Base-by-base conservation (phyloP, 768 basidiomycete genomes). In the Pisolithus tinctorius region DNA sequence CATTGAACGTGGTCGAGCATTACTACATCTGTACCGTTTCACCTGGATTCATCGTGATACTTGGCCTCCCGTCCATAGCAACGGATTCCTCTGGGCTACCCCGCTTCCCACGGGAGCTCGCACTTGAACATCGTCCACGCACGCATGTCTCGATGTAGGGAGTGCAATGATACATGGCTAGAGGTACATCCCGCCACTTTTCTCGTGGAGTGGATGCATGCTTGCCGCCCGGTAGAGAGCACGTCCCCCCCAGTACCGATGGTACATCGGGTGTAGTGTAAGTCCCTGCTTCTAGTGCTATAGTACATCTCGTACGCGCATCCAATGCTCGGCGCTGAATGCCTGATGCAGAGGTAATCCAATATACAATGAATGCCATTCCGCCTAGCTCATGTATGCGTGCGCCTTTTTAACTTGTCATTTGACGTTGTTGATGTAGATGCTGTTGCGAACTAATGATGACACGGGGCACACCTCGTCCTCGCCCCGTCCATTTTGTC, bases 321-420 rank as follows among this genome's bases (percentile, higher is more conserved):
- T 34, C 31, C 31, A 14, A 13, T 34, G 31, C 39, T 20, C 31
- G 14, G 23, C 45, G 31, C 41, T 62, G 8, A 60, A 25, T 13
- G 5, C 4, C 31, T 4, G 8, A 23, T 11, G 23, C 16, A 34
- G 61, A 93, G 91, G 93, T 97, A 46, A 97, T 96, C 67, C 91
- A 93, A 80, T 98, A 6, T 77, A 95, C 64, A 99, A 98, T 59
- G 94, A 97, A 63, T 83, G 95, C 0, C 93, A 97, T 69, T 99
- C 98, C 60, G 78, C 95, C 37, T 71, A 98, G 43, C 98, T 98
- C 77, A 86, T 98, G 91, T 90, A 55, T 50, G 84, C 69, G 6
- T 8, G 4, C 5, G 10, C 25, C 34, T 11, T 13, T 38, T 5
- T 27, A 8, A 30, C 11, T 5, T 17, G 27, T 38, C 43, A n/a